Base-by-base conservation (phyloP, 2,329 filamentous ascomycete genomes). In the Fusarium praegraminearum region DNA sequence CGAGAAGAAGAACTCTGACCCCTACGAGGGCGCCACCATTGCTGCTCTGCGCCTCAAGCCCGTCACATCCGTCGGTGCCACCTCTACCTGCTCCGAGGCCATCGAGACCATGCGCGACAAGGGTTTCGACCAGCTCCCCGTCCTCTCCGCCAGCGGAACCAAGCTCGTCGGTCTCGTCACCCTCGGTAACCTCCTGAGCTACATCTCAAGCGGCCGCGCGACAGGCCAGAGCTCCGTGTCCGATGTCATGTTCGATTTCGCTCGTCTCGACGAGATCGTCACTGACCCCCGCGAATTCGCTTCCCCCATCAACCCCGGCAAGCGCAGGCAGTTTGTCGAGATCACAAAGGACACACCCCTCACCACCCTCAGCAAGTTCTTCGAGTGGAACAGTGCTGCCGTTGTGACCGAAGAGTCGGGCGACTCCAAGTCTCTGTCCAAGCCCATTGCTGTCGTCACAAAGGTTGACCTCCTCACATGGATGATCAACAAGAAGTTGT, bases 21-120 rank as follows among this genome's bases (percentile, higher is more conserved):
- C 91, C 13, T 96, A 97, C 78, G 85, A 86, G 44, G 89, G 89
- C 59, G 93, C 92, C 43, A 97, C 93, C 41, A 91, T 99, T 74
- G 87, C 89, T 41, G 88, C 91, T 33, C 89, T 99, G 18, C 90
- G 95, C 65, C 86, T 99, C 62, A 99, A 98, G 83, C 96, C 96
- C 36, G 92, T 99, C 62, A 97, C 94, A 28, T 97, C 94, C 11
- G 88, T 99, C 57, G 83, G 90, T 26, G 86, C 90, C 30, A 86
- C 86, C 55, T 90, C 90, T 33, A 81, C 88, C 4, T 97, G 94
- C 82, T 87, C 92, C 68, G 92, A 95, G 71, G 96, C 97, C 55
- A 94, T 98, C 71, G 96, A 99, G 83, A 94, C 93, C 66, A 98
- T 99, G 96, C 93, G 95, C 73, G 96, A 99, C 77, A 97, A 96